Evolutionary conservation across 2,329 filamentous ascomycete genomes (phyloP).

Genomic region (Pochonia chlamydosporia): DNA sequence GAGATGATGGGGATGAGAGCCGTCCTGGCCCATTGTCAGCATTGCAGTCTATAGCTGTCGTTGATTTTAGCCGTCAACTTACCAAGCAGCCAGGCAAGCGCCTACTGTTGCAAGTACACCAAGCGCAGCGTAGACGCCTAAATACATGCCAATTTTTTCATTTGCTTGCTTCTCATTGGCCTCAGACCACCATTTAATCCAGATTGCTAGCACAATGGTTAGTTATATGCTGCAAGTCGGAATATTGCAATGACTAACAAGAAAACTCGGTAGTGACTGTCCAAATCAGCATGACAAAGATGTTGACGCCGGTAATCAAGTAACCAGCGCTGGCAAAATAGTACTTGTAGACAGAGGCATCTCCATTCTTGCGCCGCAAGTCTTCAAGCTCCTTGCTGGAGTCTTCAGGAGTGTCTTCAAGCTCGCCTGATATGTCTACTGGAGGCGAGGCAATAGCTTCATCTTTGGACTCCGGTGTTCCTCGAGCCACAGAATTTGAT

Average conservation of each 20-base stretch:
- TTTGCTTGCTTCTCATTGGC: slow-evolving; percentile 12
- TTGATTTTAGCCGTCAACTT: neutral
- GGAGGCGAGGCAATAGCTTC: no score
- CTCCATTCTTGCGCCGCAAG: slow-evolving; percentile 7
- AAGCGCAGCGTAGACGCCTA: slow-evolving; percentile 14
- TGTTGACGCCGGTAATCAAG: neutral
- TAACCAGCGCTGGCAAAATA: slow-evolving; percentile 2
- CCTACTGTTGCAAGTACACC: slow-evolving; percentile 11
- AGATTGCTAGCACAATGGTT: slow-evolving; percentile 12
- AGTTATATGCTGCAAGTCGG: neutral
- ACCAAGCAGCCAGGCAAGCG: slow-evolving; percentile 11
- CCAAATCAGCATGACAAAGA: neutral
- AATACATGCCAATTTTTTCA: slow-evolving; percentile 13
- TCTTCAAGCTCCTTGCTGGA: neutral
- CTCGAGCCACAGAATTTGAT: no score
- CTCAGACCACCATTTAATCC: slow-evolving; percentile 19
- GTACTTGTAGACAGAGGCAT: slow-evolving; percentile 9
- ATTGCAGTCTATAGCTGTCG: neutral
- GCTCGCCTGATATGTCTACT: no score
- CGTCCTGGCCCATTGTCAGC: no score
- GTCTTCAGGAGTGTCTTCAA: neutral
- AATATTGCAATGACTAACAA: slow-evolving; percentile 1
- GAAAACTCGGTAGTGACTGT: slow-evolving; percentile 5
- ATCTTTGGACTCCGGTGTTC: no score
- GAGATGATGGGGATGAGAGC: slow-evolving; percentile 21